Base-by-base conservation (phyloP, 1,284 basidiomycete genomes). In the Pulveroboletus ridleyi region DNA sequence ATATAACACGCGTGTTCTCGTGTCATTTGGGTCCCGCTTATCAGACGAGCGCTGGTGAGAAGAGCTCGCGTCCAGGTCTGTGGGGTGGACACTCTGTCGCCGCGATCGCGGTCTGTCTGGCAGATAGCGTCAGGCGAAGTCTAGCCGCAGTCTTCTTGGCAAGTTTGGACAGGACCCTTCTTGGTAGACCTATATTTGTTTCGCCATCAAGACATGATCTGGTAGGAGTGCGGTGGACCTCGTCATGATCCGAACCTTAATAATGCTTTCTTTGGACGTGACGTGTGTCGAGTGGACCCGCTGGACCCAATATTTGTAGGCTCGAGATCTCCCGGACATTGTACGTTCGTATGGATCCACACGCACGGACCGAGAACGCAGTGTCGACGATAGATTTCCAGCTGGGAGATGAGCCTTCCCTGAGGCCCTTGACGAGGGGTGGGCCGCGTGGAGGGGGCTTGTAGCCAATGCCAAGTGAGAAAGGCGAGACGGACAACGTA, bases 401-500 rank as follows among this genome's bases (percentile, higher is more conserved):
- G 33, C 39, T 59, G 41, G 41, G 25, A 55, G 56, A 59, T 44
- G 14, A 41, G 17, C 25, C 50, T 56, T 56, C 59, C 52, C 5
- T 23, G 20, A 56, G 58, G 58, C 61, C 62, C 64, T 70, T 62
- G 59, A 23, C 47, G 4, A 54, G 20, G 18, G 23, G 44, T 41
- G 33, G 35, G 22, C 41, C 44, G 9, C 22, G 18, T 42, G 22
- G 41, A 18, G 55, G 49, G 33, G 58, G 29, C 20, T 18, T 22
- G 22, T 49, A 42, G 35, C 44, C 52, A 58, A 35, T 54, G 33
- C 22, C 9, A 39, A 50, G 35, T 33, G 47, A 44, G 23, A 59
- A 49, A 29, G 57, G 61, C 53, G 33, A 50, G 41, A n/a, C 56
- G 52, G 60, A 49, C 59, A 71, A 73, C 70, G 71, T 73, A 70